Base-by-base conservation (phyloP, 305 asterid genomes). In the Lippia alba region DNA sequence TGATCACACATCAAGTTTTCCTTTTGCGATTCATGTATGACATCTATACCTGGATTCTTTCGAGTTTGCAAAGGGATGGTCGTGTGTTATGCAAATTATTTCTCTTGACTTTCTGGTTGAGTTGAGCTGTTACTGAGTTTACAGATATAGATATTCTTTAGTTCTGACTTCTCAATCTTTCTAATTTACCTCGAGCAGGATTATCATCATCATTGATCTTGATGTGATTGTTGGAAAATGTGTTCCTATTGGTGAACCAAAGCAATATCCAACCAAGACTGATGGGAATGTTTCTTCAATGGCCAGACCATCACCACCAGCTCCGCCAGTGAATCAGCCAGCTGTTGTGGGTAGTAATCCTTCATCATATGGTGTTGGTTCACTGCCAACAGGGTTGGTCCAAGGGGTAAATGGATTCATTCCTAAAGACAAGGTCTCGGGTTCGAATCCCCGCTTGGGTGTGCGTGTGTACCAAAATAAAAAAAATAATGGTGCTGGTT, bases 211-310 rank as follows among this genome's bases (percentile, higher is more conserved):
- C 76, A 60, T 86, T 64, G 88, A 87, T 65, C 70, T 95, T 64
- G 91, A 85, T 2, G 84, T 92, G 71, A 61, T 90, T 54, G 78
- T 69, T 61, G 89, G 78, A 36, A 67, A 48, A 20, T 92, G 90
- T 78, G 93, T 89, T 71, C 76, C 61, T 65, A 86, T 90, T 82
- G 99, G 99, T 51, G 75, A 79, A 14, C 96, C 97, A 10, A 85
- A 61, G 61, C 84, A 41, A n/a, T 82, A 67, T 71, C 78, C 78
- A 12, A 41, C 33, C 45, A 80, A 49, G 64, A 19, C 56, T 24
- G 89, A 82, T 62, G 84, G 82, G 59, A 80, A 72, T 76, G 80
- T 69, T 46, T 56, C 89, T 59, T 34, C 85, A 32, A 53, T 76
- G 53, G 70, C 83, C 72, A 80, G 75, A 62, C 32, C 91, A 63